Conservation (phyloP, 495 filamentous ascomycete species). For the Aspergillus panamensis region DNA sequence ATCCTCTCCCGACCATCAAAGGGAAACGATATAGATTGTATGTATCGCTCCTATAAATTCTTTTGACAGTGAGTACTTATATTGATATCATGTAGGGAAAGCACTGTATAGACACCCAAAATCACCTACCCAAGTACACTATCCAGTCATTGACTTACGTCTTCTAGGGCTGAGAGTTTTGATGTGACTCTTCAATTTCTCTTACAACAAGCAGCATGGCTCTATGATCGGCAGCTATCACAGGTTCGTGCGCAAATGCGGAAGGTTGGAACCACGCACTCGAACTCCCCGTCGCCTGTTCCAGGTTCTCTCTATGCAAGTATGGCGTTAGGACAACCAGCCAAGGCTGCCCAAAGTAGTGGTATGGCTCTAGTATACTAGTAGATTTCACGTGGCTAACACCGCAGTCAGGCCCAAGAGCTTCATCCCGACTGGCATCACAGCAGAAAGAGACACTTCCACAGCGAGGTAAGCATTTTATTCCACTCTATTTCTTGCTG, state of each 20-base stretch:
- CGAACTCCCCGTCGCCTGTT: constrained; percentile 43
- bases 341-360: constrained; percentile 55
- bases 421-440: constrained; percentile 59
- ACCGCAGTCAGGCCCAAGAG: constrained; percentile 42
- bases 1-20: constrained; percentile 72
- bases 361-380: constrained; percentile 35
- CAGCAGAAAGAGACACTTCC: constrained; percentile 58
- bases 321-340: constrained; percentile 49
- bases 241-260: constrained; percentile 89
- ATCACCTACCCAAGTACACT: neutral
- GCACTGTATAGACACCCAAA: constrained; percentile 57
- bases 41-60: constrained; percentile 18
- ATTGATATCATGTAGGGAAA: constrained; percentile 63
- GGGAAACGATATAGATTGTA: constrained; percentile 80
- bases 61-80: neutral
- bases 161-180: constrained; percentile 56
- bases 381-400: neutral
- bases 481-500: neutral
- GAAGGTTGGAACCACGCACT: constrained; percentile 57
- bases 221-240: constrained; percentile 85
- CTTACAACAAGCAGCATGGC: constrained; percentile 90
- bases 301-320: constrained; percentile 51
- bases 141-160: neutral
- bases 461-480: constrained; percentile 34
- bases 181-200: constrained; percentile 82